Conservation (phyloP, 75 land plant genomes). For the Pseudotsuga menziesii region DNA sequence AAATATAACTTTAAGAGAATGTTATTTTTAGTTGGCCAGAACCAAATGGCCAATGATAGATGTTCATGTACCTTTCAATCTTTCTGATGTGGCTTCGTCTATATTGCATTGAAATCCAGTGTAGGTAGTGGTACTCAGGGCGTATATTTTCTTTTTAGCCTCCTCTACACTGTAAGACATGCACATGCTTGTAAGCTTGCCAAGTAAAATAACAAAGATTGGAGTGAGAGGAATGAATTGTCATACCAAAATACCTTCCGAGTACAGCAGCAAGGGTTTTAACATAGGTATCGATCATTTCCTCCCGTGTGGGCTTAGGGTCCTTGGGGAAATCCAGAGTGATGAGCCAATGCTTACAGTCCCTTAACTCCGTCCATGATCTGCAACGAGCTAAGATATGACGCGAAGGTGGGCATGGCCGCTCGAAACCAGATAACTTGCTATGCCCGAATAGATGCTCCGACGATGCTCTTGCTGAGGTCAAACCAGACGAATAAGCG, state of each 20-base stretch:
- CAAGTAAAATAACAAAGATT: no score
- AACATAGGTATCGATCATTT: slow-evolving; percentile 54
- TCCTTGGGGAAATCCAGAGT: slow-evolving; percentile 56
- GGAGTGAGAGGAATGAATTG: no score
- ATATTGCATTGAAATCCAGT: slow-evolving; percentile 52
- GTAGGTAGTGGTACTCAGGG: slow-evolving; percentile 66
- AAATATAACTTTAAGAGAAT: no score
- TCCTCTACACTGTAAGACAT: slow-evolving; percentile 43
- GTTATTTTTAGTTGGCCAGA: no score
- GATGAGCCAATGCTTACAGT: slow-evolving; percentile 69
- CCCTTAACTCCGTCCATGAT: slow-evolving; percentile 18
- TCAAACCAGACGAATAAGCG: no score
- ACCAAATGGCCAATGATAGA: no score
- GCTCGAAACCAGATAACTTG: not conserved
- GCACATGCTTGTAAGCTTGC: no score
- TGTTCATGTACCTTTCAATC: slow-evolving; percentile 6
- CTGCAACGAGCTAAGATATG: slow-evolving; percentile 8
- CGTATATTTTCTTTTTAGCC: slow-evolving; percentile 64
- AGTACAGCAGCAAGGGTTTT: slow-evolving; percentile 44
- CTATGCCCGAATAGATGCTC: slow-evolving; percentile 2
- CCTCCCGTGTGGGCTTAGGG: slow-evolving; percentile 36
- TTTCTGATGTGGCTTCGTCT: slow-evolving; percentile 51
- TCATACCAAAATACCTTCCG: slow-evolving; percentile 23
- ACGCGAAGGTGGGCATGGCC: slow-evolving; percentile 1
- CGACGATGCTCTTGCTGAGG: no score